These are phyloP conservation scores for Dictyostelium intermedium DNA, from an alignment of 78 protist species.

Conservation along the genomic window DNA sequence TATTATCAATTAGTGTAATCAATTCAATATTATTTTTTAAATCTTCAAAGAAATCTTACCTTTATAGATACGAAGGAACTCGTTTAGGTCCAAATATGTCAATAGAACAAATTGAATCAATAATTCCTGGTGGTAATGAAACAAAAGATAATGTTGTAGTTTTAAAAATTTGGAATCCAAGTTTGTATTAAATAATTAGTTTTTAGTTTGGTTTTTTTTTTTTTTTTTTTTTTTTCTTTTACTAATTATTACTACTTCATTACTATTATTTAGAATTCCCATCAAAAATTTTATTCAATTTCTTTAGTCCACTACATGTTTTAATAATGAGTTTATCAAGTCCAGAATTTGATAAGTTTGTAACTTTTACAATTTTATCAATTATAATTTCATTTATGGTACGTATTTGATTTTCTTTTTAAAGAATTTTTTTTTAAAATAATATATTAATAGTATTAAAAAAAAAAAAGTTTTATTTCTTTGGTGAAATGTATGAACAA, in stretches of 20 bases:
- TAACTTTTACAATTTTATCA: background rate
- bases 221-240: background rate
- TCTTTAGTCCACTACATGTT: constrained; percentile 35
- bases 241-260: background rate
- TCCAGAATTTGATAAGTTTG: background rate
- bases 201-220: too few relatives aligned
- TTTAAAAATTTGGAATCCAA: constrained; percentile 51
- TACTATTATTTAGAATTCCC: background rate
- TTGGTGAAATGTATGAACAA: background rate
- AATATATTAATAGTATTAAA: background rate
- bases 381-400: background rate
- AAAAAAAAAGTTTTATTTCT: constrained; percentile 5
- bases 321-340: background rate
- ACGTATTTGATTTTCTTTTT: background rate
- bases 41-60: background rate
- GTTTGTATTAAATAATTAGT: too few relatives aligned
- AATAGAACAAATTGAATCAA: background rate
- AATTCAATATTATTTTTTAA: constrained; percentile 11
- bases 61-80: constrained; percentile 26
- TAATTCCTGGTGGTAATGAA: constrained; percentile 14
- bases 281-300: constrained; percentile 14
- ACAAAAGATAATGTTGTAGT: constrained; percentile 33
- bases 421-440: background rate
- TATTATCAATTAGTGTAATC: background rate
- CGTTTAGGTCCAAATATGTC: constrained; percentile 40